These are phyloP conservation scores for Crithidia thermophila DNA, from an alignment of 208 protist genomes.

Conservation along the genomic window DNA sequence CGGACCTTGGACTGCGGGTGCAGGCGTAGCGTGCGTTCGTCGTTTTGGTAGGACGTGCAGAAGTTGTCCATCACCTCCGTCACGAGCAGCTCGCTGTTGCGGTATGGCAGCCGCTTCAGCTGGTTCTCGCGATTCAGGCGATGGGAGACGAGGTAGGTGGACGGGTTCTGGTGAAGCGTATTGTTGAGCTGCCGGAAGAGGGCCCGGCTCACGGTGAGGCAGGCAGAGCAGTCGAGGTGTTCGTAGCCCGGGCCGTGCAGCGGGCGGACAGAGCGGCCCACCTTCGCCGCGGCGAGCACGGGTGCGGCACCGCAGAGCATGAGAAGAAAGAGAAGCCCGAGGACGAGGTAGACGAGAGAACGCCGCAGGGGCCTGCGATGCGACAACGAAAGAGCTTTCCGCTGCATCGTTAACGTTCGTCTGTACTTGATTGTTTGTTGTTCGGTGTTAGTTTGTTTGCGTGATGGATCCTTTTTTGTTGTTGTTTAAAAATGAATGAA, in stretches of 20 bases:
- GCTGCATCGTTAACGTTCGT: too few relatives aligned
- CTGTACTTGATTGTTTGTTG: too few relatives aligned
- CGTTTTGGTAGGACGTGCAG: slow-evolving; percentile 42
- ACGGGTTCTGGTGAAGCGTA: slow-evolving; percentile 46
- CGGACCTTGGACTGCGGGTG: slow-evolving; percentile 65
- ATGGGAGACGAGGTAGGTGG: slow-evolving; percentile 55
- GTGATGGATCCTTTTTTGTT: too few relatives aligned
- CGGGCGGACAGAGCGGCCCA: slow-evolving; percentile 20
- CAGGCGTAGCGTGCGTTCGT: slow-evolving; percentile 56
- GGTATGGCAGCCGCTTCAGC: slow-evolving; percentile 47
- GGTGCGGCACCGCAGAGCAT: not conserved
- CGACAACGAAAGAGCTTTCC: not conserved
- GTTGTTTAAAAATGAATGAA: too few relatives aligned
- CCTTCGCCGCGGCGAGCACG: not conserved
- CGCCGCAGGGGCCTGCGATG: not conserved
- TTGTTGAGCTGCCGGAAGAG: slow-evolving; percentile 64
- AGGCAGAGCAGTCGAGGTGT: slow-evolving; percentile 84
- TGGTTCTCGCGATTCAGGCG: slow-evolving; percentile 45
- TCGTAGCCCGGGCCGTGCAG: slow-evolving; percentile 51
- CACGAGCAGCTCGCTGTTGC: slow-evolving; percentile 70
- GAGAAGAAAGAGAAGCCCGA: slow-evolving; percentile 9
- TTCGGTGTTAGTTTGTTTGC: too few relatives aligned
- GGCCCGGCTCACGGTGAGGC: slow-evolving; percentile 61
- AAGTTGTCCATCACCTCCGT: slow-evolving; percentile 78
- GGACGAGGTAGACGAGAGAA: not conserved